Evolutionary conservation across 2,329 filamentous ascomycete genomes (phyloP), one percentile per base, ranked within the genome.

Genomic region (Neophaeococcomyces aloes): DNA sequence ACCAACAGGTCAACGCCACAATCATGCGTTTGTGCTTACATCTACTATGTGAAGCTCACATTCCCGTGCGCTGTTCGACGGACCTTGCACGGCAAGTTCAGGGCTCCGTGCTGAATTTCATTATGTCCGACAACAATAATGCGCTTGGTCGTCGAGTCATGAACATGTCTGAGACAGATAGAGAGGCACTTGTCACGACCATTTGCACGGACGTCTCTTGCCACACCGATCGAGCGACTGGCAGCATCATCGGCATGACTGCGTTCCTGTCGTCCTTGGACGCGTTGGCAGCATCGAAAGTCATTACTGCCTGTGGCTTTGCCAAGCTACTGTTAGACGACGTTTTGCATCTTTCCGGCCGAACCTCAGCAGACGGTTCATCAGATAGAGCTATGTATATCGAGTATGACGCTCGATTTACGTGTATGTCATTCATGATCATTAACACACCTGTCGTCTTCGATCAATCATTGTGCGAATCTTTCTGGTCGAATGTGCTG

Each of bases 401-500:
- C 15, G 39, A 38, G 21, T 43, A 15, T 29, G 31, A 47, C 29
- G 39, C 30, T 13, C 30, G 39, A 15, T 27, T 42, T 19, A 25
- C 30, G 11, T 27, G 39, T 15, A 27, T 42, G 21, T 13, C 18
- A n/a, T 23, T 27, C 19, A 11, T 42, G 30, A 50, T 55, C 21
- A 25, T 44, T n/a, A 65, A 77, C 40, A 74, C 76, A n/a, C 72
- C 81, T 1, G 65, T 71, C 7, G 74, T 76, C 0, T 73, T 94
- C 36, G 72, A 76, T 0, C 56, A 68, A 2, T 74, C 81, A 1
- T 67, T 84, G 3, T 79, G 81, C 13, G 65, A 69, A 32, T 68
- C 67, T 10, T 69, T 94, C 1, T 94, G 86, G 85, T 69, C 81
- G 45, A 67, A 81, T 30, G 68, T 91, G 19, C 77, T 94, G 37